phyloP scores from a whole-genome alignment of 495 filamentous ascomycete species.

The Massariosphaeria phaeospora region DNA sequence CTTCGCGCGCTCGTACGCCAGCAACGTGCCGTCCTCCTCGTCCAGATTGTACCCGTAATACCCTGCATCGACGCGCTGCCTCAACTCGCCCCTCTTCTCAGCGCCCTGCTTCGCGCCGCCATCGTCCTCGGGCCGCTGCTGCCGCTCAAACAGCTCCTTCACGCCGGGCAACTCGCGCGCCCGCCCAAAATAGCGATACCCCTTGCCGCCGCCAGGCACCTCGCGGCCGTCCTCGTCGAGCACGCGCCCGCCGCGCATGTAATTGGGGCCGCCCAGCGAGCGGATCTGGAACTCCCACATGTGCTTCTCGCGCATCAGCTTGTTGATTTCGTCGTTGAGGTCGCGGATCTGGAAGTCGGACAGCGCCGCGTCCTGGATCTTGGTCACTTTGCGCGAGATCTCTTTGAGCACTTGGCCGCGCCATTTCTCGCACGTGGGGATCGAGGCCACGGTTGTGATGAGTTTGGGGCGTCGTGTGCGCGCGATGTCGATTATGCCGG shows the following conservation, averaged over 20 bases:
- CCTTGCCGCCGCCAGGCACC: constrained; percentile 82
- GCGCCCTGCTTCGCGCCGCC: constrained; percentile 50
- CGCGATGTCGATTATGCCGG: constrained; percentile 92
- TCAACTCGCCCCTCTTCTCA: constrained; percentile 63
- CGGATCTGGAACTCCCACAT: constrained; percentile 97
- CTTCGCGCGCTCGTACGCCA: constrained; percentile 77
- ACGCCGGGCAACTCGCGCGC: constrained; percentile 90
- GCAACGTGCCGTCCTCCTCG: constrained; percentile 81
- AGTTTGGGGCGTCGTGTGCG: constrained; percentile 82
- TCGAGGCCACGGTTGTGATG: constrained; percentile 76
- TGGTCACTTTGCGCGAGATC: constrained; percentile 89
- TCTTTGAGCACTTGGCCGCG: constrained; percentile 96
- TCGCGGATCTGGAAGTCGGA: constrained; percentile 96
- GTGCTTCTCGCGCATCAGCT: constrained; percentile 96
- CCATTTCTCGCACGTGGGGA: constrained; percentile 94
- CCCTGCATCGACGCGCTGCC: constrained; percentile 81
- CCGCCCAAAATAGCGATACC: constrained; percentile 88
- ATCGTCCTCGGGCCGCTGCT: constrained; percentile 52
- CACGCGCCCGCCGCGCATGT: constrained; percentile 85
- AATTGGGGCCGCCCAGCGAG: constrained; percentile 91
- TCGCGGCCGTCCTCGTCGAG: constrained; percentile 91
- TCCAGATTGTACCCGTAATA: constrained; percentile 95
- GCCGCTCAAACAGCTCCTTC: constrained; percentile 91
- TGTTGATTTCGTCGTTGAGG: constrained; percentile 98
- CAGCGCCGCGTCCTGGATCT: constrained; percentile 84